Evolutionary conservation across 2,329 filamentous ascomycete genomes (phyloP), one percentile per base, ranked within the genome.

Genomic region (Paecilomyces fulvus): DNA sequence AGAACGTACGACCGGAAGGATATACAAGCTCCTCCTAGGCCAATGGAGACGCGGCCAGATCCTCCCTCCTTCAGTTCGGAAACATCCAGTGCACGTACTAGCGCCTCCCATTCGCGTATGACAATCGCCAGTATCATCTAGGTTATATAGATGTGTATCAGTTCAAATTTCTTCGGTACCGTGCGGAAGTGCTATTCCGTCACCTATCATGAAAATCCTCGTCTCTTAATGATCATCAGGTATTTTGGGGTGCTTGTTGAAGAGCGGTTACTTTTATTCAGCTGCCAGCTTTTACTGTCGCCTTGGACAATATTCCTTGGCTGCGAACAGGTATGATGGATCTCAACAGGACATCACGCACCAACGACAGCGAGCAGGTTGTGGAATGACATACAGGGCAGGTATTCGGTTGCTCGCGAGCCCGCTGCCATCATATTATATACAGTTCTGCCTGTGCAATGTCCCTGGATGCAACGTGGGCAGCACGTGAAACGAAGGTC

Each of bases 71-170:
- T 66, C 48, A 62, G 59, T 21, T 63, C 65, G 25, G 62, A 67
- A 56, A 51, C 63, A 12, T 60, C 68, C 14, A 65, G 64, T 37
- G 58, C 60, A 14, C 63, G 61, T n/a, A 17, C 37, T 12, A 68
- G 59, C 56, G 67, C 70, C 55, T 63, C 67, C 50, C 69, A 72
- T 62, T 73, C 73, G 55, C 70, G 74, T 51, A 77, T 77, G 75
- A 77, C 72, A 21, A 77, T 77, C 57, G 75, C 75, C 12, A 77
- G 70, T 60, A 76, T 77, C 57, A 77, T 77, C 25, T 75, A 59
- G 70, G 51, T 23, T 52, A n/a, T n/a, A 30, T 37, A n/a, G n/a
- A 23, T 33, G 31, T 51, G 46, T 49, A 55, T 20, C 23, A 28
- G 49, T 33, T 23, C 3, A 46, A n/a, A 48, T 54, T 17, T 49